Base-by-base conservation (phyloP, 2,329 filamentous ascomycete genomes). In the Curvularia spicifera region DNA sequence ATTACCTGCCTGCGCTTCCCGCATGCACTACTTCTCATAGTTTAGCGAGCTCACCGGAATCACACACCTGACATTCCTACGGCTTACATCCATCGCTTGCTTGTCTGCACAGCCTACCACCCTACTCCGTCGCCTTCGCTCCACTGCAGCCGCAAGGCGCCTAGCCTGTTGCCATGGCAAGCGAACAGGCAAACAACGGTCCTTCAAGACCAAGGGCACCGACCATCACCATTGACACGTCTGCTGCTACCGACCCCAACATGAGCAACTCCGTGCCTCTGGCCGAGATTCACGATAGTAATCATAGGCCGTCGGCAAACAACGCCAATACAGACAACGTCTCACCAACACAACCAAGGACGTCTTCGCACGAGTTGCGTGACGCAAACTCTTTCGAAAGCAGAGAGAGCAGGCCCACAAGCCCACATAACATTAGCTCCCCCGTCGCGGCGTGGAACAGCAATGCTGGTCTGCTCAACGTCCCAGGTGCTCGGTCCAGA, bases 371-470 rank as follows among this genome's bases (percentile, higher is more conserved):
- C 1, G 85, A 88, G 64, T 72, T 83, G 45, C 82, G 82, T 60
- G 79, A 80, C 18, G 80, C 84, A n/a, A 81, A 81, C 37, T 87
- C 87, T 1, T 88, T 90, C 65, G 89, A 91, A 39, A 85, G 81
- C 74, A 84, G 80, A 64, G 87, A 89, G 60, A 87, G 85, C 67
- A 79, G 86, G 66, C 87, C 87, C 10, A 87, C 84, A 2, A 89
- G 87, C 40, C 86, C 87, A 5, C 87, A 89, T 72, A 89, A 90
- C 76, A 77, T 89, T 40, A 89, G 86, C 0, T 89, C 87, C 10
- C 87, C 87, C 2, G 82, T 82, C 10, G 76, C 80, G 20, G 83
- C 82, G 65, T 79, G 79, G 81, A 79, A 79, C 31, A 78, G 79
- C 29, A 84, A 85, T n/a, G 76, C 82, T 5, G 85, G 83, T 53